phyloP scores from a whole-genome alignment of 2,329 filamentous ascomycete genomes.

The Falciphora oryzae region DNA sequence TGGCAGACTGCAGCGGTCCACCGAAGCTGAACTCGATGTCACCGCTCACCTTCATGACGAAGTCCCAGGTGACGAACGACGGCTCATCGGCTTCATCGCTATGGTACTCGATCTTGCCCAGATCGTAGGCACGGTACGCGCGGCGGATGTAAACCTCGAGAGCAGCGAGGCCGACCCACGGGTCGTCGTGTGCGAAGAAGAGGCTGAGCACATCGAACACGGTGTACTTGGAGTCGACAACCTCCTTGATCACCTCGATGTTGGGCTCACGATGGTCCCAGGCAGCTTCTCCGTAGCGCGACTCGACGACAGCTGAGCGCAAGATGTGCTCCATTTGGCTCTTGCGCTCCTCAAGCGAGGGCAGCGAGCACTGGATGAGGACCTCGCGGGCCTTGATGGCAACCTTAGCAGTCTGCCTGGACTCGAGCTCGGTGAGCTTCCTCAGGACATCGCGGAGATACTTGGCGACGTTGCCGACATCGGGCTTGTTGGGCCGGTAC shows the following conservation, averaged over 20 bases:
- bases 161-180: slow-evolving; percentile 89
- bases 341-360: slow-evolving; percentile 89
- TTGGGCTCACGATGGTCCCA: slow-evolving; percentile 95
- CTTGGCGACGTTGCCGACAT: slow-evolving; percentile 81
- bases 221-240: slow-evolving; percentile 97
- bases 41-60: slow-evolving; percentile 87
- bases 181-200: slow-evolving; percentile 92
- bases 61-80: slow-evolving; percentile 90
- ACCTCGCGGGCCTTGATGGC: slow-evolving; percentile 95
- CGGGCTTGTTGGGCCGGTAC: slow-evolving; percentile 91
- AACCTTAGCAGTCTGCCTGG: slow-evolving; percentile 82
- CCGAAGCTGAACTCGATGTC: slow-evolving; percentile 72
- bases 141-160: slow-evolving; percentile 95
- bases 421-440: slow-evolving; percentile 86
- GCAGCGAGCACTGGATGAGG: slow-evolving; percentile 93
- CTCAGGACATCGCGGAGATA: slow-evolving; percentile 77
- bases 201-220: slow-evolving; percentile 93
- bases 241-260: slow-evolving; percentile 88
- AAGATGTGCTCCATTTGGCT: slow-evolving; percentile 98
- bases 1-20: slow-evolving; percentile 69
- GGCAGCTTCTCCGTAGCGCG: slow-evolving; percentile 93
- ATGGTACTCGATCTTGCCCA: slow-evolving; percentile 86
- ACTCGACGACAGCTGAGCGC: slow-evolving; percentile 90
- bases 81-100: slow-evolving; percentile 63
- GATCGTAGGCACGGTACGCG: slow-evolving; percentile 90